Evolutionary conservation across 2,329 filamentous ascomycete species (phyloP).

Genomic region (Cadophora sp.): DNA sequence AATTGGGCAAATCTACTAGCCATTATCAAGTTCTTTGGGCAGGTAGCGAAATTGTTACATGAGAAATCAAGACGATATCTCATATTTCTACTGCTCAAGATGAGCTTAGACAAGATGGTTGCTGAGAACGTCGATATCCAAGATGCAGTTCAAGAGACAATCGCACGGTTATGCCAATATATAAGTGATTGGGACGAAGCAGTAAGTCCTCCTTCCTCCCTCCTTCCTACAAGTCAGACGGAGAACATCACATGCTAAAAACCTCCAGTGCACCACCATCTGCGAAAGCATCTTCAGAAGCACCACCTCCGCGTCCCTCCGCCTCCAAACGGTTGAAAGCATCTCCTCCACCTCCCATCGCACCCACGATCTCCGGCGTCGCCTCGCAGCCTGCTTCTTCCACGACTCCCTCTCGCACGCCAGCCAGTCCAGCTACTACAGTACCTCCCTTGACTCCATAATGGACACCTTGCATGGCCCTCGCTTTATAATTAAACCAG

Average conservation of each 20-base stretch:
- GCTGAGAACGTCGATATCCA: constrained; percentile 52
- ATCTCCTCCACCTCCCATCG: constrained; percentile 60
- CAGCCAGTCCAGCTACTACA: constrained; percentile 49
- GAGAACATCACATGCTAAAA: constrained; percentile 24
- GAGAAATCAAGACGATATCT: constrained; percentile 43
- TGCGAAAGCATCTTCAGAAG: constrained; percentile 54
- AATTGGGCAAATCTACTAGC: constrained; percentile 40
- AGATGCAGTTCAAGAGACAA: constrained; percentile 49
- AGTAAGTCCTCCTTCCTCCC: constrained; percentile 42
- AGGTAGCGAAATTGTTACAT: constrained; percentile 6
- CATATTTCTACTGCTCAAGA: constrained; percentile 56
- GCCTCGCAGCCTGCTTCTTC: constrained; percentile 70
- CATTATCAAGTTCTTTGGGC: constrained; percentile 28
- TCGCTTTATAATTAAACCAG: constrained; percentile 50
- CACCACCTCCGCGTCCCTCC: constrained; percentile 57
- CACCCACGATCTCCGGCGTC: constrained; percentile 66
- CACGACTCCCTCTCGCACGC: constrained; percentile 57
- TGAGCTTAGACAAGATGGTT: constrained; percentile 61
- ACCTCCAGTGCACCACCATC: constrained; percentile 55
- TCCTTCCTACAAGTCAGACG: too few relatives aligned
- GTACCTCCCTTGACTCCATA: constrained; percentile 49
- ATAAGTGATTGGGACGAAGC: constrained; percentile 49
- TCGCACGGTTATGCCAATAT: constrained; percentile 52
- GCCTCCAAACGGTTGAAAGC: constrained; percentile 62
- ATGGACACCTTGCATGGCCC: constrained; percentile 53